Percentiles rank a stretch among this genome's conserved stretches.
Evolutionary conservation across 495 filamentous ascomycete genomes (phyloP).

Genomic region (Rostrohypoxylon terebratum): DNA sequence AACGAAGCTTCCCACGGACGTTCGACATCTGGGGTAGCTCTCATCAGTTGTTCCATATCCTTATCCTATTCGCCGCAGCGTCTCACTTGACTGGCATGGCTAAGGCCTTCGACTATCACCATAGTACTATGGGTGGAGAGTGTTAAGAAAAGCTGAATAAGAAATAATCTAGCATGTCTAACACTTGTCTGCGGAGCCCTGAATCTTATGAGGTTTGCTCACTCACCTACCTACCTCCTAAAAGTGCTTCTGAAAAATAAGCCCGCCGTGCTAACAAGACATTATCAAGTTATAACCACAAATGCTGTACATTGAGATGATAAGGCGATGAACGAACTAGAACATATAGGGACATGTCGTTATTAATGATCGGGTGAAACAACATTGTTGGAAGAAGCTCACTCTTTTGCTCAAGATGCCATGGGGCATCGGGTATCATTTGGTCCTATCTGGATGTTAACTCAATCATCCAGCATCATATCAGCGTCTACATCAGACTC

Average conservation of each 20-base stretch:
- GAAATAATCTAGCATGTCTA: too few relatives aligned
- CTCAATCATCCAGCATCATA: conserved; percentile 20
- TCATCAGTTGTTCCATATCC: conserved; percentile 83
- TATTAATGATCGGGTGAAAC: neutral
- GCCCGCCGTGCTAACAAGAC: neutral
- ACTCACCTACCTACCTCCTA: neutral
- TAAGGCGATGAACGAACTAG: neutral
- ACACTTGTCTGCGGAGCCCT: too few relatives aligned
- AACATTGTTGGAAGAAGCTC: neutral
- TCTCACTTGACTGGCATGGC: conserved; percentile 73
- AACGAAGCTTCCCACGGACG: conserved; percentile 68
- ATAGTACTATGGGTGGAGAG: conserved; percentile 52
- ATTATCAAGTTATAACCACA: neutral
- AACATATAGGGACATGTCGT: neutral
- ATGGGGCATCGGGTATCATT: conserved; percentile 20
- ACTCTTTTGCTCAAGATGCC: neutral
- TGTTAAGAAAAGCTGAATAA: conserved; percentile 37
- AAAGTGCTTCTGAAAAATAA: neutral
- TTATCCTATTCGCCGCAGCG: conserved; percentile 74
- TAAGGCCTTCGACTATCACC: conserved; percentile 63
- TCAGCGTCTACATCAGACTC: conserved; percentile 33
- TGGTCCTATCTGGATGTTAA: neutral
- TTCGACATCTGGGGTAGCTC: conserved; percentile 84
- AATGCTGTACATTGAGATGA: neutral
- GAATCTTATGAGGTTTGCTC: neutral